Percentiles rank a stretch among this genome's conserved stretches.
Conservation (phyloP, 2,329 filamentous ascomycete genomes). For the Alternaria hordeiaustralica region DNA sequence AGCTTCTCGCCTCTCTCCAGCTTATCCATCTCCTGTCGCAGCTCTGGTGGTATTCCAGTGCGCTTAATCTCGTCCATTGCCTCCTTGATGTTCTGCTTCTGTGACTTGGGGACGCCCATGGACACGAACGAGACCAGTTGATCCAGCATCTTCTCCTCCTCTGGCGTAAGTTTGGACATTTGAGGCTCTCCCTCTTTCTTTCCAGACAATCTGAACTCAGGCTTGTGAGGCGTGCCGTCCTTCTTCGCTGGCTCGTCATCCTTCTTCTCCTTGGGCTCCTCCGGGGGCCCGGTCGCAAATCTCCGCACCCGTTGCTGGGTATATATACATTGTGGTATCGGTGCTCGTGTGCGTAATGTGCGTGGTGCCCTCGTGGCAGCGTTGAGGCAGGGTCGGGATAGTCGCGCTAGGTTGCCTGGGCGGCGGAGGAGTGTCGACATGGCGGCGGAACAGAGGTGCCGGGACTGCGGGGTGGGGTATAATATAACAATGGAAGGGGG, state of each 20-base stretch:
- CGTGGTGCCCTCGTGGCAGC: constrained; percentile 57
- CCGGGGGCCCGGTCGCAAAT: constrained; percentile 50
- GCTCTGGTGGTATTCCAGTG: constrained; percentile 72
- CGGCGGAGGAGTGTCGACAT: constrained; percentile 73
- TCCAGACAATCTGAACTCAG: constrained; percentile 40
- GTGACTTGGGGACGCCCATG: constrained; percentile 66
- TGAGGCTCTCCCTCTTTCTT: constrained; percentile 52
- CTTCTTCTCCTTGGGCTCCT: constrained; percentile 42
- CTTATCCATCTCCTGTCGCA: constrained; percentile 68
- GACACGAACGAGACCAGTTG: constrained; percentile 63
- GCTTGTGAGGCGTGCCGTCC: constrained; percentile 40
- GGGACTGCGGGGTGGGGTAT: constrained; percentile 11
- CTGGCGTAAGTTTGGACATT: constrained; percentile 56
- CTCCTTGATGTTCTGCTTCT: constrained; percentile 65
- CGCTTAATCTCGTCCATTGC: constrained; percentile 68
- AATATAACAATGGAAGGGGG: constrained; percentile 2
- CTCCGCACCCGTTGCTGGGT: constrained; percentile 52
- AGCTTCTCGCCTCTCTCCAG: constrained; percentile 57
- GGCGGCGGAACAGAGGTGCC: constrained; percentile 47
- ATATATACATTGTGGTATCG: constrained; percentile 52
- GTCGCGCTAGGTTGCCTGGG: constrained; percentile 69
- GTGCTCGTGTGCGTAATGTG: constrained; percentile 44
- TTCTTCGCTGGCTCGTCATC: constrained; percentile 34
- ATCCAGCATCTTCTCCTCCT: constrained; percentile 66
- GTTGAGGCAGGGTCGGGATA: constrained; percentile 64